Evolutionary conservation across 163 green algal genomes (phyloP).

Genomic region (Picocystis sp.): DNA sequence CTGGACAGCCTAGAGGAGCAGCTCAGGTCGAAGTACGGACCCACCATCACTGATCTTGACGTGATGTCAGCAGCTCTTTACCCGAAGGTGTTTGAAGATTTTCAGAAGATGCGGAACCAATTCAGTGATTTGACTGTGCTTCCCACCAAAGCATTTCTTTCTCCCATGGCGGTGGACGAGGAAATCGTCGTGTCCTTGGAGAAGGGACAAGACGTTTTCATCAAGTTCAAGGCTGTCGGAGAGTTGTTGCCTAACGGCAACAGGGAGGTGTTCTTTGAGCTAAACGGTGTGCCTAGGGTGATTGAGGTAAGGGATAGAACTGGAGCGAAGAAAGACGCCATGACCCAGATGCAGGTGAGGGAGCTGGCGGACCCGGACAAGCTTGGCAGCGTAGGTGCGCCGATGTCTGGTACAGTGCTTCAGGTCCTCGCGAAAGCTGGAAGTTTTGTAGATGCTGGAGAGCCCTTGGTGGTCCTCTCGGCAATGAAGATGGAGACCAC

Average conservation of each 20-base stretch:
- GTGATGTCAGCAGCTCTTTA: conserved; percentile 75
- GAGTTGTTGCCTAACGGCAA: conserved; percentile 47
- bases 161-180: conserved; percentile 3
- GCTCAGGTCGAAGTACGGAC: conserved; percentile 47
- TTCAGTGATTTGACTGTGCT: conserved; percentile 3
- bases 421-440: conserved; percentile 53
- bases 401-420: conserved; percentile 77
- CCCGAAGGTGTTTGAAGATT: conserved; percentile 21
- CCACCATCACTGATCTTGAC: conserved; percentile 41
- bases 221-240: conserved; percentile 75
- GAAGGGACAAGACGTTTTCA: conserved; percentile 56
- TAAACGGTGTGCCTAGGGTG: conserved; percentile 71
- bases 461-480: conserved; percentile 62
- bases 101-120: conserved; percentile 2
- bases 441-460: conserved; percentile 36
- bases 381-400: conserved; percentile 57
- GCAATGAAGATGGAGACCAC: conserved; percentile 96
- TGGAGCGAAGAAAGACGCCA: conserved; percentile 16
- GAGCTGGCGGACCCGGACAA: conserved; percentile 36
- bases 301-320: conserved; percentile 55
- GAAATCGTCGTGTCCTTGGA: conserved; percentile 2
- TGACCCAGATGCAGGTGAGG: conserved; percentile 11
- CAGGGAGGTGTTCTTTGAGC: conserved; percentile 83
- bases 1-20: conserved; percentile 30
- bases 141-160: conserved; percentile 6